Evolutionary conservation across 140 eudicot genomes (phyloP), one percentile per base, ranked within the genome.

Genomic region (Bidens hawaiensis): DNA sequence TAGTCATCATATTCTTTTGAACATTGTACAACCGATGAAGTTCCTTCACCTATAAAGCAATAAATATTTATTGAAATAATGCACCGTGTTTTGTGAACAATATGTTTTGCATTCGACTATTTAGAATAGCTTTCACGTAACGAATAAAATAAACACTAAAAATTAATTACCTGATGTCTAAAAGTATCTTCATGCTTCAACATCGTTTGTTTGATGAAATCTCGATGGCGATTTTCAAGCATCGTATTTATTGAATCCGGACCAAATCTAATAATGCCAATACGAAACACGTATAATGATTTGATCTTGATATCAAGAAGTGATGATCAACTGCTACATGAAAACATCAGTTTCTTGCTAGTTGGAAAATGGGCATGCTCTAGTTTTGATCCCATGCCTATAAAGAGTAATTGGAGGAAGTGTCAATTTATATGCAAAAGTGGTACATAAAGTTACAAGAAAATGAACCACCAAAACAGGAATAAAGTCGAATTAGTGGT

Each of bases 111-210:
- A n/a, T n/a, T n/a, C n/a, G 50, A 45, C 14, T 18, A 8, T 18
- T 47, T 9, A n/a, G n/a, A n/a, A n/a, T n/a, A n/a, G n/a, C n/a
- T n/a, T n/a, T n/a, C n/a, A 18, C 34, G 34, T 40, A 26, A 5
- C 45, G 30, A 21, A 52, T n/a, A 15, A 4, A 47, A 48, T 6
- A n/a, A 42, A 45, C 3, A 25, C 8, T 9, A 71, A 72, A 16
- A n/a, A n/a, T n/a, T n/a, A n/a, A 83, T 19, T 47, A 47, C 95
- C 95, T 86, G 95, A 7, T 71, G 83, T 54, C 69, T 76, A 64
- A 86, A 86, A 4, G 80, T 75, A 71, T 80, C 78, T 72, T 86
- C 85, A 22, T 86, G 95, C 70, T 68, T 75, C 71, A 79, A 40
- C 77, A 86, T 86, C 65, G 83, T 80, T 60, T 73, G 76, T 74